Base-by-base conservation (phyloP, 805 yeast genomes). In the Peterozyma xylosa region DNA sequence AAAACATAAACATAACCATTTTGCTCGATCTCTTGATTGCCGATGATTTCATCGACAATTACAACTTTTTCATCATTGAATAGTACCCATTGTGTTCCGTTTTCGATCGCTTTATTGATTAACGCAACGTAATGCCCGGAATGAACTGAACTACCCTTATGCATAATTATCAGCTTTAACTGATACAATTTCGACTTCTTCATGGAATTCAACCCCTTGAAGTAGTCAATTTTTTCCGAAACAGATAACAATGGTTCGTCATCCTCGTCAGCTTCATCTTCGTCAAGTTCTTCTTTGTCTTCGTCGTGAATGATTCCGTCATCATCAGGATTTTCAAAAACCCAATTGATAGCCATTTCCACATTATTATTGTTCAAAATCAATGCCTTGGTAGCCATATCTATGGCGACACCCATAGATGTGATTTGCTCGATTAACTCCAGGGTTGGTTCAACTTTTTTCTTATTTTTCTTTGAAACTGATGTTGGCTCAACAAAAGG, bases 51-150 rank as follows among this genome's bases (percentile, higher is more conserved):
- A 16, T 70, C 76, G 33, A 78, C 74, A 10, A 67, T 54, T 9
- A 84, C 91, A 2, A 89, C 95, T 60, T 87, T 88, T 53, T 89
- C 97, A 57, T 89, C 97, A 57, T 89, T 89, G 64, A 79, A 90
- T 37, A 89, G 66, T 2, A 83, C 82, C 96, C 96, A 88, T 42
- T 68, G 64, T 11, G 49, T 56, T 42, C 53, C 58, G 2, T 67
- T 72, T 2, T 66, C 64, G 6, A 67, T 53, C 1, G 41, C 42
- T 47, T 76, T 74, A 45, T 69, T 73, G 30, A 86, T 67, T 54
- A 84, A 89, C 1, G 82, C 86, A 35, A 90, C 96, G 60, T 89
- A 89, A 59, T 89, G 97, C 1, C 96, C 96, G 0, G 96, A 86
- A 52, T 90, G 96, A 1, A 87, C 83, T 11, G 95, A 83, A 2